Base-by-base conservation (phyloP, 192 early-diverging fungal species). In the Spinellus fusiger region DNA sequence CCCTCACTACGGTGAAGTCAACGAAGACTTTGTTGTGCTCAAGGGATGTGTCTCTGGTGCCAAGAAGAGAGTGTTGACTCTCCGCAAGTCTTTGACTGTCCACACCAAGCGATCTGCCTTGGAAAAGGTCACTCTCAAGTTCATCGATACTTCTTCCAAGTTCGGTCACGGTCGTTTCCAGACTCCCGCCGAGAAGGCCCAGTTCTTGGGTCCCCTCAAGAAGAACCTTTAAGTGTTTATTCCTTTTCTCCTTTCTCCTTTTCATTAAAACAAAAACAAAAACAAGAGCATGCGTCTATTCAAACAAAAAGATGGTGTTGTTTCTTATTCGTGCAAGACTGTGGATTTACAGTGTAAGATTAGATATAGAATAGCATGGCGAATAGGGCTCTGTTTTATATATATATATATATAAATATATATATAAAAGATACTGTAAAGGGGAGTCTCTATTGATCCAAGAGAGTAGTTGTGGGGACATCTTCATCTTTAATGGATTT, bases 81-180 rank as follows among this genome's bases (percentile, higher is more conserved):
- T 99, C 75, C 90, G 97, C 80, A 99, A 99, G 92, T 93, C 94
- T 33, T 85, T 99, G 65, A 83, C 94, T 59, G 84, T 83, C 76
- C 93, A 99, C 89, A 94, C 93, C 84, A 92, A 89, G 82, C 90
- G 95, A 71, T 92, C 92, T 57, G 93, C 95, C 61, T 84, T 98
- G 61, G 97, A 99, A 81, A 90, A 94, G 76, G 88, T 99, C 69
- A 71, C 70, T 64, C 86, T 97, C 80, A 99, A 99, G 94, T 98
- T 98, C 80, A 95, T 99, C 83, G 95, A 98, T 80, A 99, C 97
- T 54, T 89, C 91, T 61, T 98, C 95, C 84, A 99, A 98, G 86
- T 94, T 93, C 80, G 93, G 94, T 68, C 93, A 96, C 83, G 97
- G 97, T 85, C 93, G 97, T 76, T 98, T 97, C 95, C 97, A 99